Evolutionary conservation across 2,329 filamentous ascomycete genomes (phyloP).

Genomic region (Trichoderma afroharzianum): DNA sequence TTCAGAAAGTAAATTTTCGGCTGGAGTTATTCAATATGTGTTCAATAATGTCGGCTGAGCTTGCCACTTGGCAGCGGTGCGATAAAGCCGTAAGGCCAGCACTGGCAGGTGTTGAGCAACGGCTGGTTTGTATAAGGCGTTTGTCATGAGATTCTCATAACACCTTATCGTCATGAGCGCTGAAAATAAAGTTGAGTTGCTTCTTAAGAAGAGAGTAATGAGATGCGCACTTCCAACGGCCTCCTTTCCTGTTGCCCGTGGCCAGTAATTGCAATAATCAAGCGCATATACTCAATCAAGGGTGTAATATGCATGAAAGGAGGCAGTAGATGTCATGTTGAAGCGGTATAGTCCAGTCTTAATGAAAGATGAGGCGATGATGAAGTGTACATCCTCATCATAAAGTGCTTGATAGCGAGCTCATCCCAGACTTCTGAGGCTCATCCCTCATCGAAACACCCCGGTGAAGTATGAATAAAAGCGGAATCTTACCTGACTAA

Average conservation of each 20-base stretch:
- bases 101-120: not conserved
- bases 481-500: slow-evolving; percentile 73
- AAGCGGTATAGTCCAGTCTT: not conserved
- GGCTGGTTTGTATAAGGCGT: not conserved
- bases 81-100: not conserved
- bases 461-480: not conserved
- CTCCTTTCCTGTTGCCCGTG: not conserved
- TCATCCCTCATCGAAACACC: not conserved
- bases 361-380: too few relatives aligned
- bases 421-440: not conserved
- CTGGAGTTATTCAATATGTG: not conserved
- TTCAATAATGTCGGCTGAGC: not conserved
- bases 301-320: not conserved
- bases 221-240: not conserved
- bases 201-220: not conserved
- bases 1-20: not conserved
- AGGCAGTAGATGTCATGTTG: not conserved
- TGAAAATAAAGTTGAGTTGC: not conserved
- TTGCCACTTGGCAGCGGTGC: slow-evolving; percentile 2
- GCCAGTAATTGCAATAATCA: not conserved
- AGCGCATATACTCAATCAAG: not conserved
- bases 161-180: not conserved
- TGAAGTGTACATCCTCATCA: not conserved
- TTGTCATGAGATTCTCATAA: not conserved
- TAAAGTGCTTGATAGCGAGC: not conserved